Percentiles rank a stretch among this genome's conserved stretches.
phyloP scores from a whole-genome alignment of 805 yeast genomes.

The Teunomyces tritomae region DNA sequence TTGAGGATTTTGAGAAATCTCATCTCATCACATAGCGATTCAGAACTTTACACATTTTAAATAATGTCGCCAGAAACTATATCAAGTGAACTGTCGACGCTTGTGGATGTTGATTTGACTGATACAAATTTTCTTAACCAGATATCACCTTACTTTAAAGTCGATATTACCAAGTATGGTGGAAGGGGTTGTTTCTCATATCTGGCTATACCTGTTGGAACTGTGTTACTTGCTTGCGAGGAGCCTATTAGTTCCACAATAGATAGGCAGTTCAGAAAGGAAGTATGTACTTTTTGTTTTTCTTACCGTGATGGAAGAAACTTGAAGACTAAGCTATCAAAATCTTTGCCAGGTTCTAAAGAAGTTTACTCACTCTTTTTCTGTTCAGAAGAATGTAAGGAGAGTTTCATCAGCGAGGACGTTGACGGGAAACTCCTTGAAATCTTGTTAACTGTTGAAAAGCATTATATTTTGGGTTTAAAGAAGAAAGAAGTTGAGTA shows the following conservation, averaged over 20 bases:
- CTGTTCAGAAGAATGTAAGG: conserved; percentile 47
- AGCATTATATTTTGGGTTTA: conserved; percentile 19
- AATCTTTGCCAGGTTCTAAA: conserved; percentile 11
- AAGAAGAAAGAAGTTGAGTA: conserved; percentile 19
- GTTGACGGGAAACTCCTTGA: conserved; percentile 30
- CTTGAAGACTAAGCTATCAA: conserved; percentile 39
- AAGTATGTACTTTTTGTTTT: conserved; percentile 58
- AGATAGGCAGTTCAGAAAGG: conserved; percentile 54
- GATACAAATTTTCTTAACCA: neutral
- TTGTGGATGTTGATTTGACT: neutral
- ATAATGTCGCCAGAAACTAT: neutral
- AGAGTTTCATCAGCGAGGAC: conserved; percentile 36
- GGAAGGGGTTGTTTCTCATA: conserved; percentile 65
- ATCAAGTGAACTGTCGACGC: neutral
- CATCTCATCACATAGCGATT: neutral
- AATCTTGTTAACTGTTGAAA: conserved; percentile 37
- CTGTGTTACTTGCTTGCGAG: conserved; percentile 37
- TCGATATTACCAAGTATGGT: conserved; percentile 43
- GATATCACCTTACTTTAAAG: conserved; percentile 31
- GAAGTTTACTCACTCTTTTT: conserved; percentile 46
- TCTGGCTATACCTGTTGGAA: conserved; percentile 36
- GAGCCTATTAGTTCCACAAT: conserved; percentile 49
- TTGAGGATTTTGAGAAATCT: neutral
- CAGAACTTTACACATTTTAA: neutral
- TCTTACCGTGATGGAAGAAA: conserved; percentile 46